phyloP scores from a whole-genome alignment of 768 basidiomycete genomes.

The Serpula lacrymans region DNA sequence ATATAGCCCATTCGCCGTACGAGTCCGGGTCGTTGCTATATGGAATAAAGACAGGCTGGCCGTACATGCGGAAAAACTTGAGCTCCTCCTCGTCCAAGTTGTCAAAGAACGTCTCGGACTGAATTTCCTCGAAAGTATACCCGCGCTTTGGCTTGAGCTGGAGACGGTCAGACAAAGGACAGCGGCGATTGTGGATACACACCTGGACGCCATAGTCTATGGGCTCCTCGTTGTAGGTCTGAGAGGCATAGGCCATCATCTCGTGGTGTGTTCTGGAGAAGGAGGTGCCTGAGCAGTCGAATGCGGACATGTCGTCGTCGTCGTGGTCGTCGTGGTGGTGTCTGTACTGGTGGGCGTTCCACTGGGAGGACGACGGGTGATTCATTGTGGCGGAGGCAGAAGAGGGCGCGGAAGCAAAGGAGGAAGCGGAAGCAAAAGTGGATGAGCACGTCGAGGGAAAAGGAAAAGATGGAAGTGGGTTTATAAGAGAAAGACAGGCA shows the following conservation, averaged over 20 bases:
- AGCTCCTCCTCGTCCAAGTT: constrained; percentile 29
- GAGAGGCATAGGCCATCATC: too few species aligned
- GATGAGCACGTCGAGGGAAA: constrained; percentile 16
- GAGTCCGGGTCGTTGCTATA: constrained; percentile 18
- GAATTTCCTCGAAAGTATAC: constrained; percentile 32
- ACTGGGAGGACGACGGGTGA: too few species aligned
- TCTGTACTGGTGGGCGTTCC: too few species aligned
- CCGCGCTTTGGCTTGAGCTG: constrained; percentile 28
- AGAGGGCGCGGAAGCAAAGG: not conserved
- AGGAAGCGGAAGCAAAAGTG: constrained; percentile 5
- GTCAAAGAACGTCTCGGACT: constrained; percentile 27
- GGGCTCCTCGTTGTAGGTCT: too few species aligned
- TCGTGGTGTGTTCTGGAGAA: too few species aligned
- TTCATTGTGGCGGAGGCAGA: too few species aligned
- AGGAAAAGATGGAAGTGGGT: constrained; percentile 11
- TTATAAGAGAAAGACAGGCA: constrained; percentile 22
- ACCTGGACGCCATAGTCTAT: constrained; percentile 25
- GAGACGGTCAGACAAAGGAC: not conserved
- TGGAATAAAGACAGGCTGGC: constrained; percentile 30
- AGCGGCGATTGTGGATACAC: not conserved
- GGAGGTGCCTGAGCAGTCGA: not conserved
- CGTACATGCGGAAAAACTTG: constrained; percentile 29
- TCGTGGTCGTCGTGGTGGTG: too few species aligned
- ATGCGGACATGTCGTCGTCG: not conserved
- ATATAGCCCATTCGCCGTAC: too few species aligned